Conservation (phyloP, 768 basidiomycete genomes). For the Mycena chlorophos region DNA sequence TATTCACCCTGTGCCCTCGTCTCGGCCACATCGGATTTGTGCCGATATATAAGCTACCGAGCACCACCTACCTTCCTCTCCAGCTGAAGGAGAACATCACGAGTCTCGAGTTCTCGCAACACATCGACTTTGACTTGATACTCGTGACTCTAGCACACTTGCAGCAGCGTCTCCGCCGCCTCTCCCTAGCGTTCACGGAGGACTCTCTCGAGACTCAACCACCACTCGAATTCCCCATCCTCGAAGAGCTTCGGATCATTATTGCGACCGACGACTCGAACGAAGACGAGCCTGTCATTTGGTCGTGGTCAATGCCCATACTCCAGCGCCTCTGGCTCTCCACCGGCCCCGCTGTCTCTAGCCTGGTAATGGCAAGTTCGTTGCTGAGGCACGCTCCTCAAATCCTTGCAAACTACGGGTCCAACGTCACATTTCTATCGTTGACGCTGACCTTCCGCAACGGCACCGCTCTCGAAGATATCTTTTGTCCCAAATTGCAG, state of each 20-base stretch:
- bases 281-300: not conserved
- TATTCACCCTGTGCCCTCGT: conserved; percentile 4
- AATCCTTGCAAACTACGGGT: not conserved
- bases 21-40: conserved; percentile 8
- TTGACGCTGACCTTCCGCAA: not conserved
- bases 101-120: not conserved
- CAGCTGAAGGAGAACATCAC: not conserved
- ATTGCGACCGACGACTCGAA: not conserved
- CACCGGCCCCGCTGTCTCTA: not conserved
- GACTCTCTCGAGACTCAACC: not conserved
- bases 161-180: not conserved
- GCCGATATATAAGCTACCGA: not conserved
- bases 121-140: not conserved
- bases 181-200: not conserved
- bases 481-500: not conserved
- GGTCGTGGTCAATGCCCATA: not conserved
- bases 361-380: not conserved
- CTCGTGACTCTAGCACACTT: not conserved
- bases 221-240: not conserved
- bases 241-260: not conserved
- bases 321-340: not conserved
- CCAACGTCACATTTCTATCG: not conserved
- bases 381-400: not conserved
- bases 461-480: not conserved
- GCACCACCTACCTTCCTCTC: not conserved